Evolutionary conservation across 495 filamentous ascomycete genomes (phyloP).

Genomic region (Haplographium delicatum): DNA sequence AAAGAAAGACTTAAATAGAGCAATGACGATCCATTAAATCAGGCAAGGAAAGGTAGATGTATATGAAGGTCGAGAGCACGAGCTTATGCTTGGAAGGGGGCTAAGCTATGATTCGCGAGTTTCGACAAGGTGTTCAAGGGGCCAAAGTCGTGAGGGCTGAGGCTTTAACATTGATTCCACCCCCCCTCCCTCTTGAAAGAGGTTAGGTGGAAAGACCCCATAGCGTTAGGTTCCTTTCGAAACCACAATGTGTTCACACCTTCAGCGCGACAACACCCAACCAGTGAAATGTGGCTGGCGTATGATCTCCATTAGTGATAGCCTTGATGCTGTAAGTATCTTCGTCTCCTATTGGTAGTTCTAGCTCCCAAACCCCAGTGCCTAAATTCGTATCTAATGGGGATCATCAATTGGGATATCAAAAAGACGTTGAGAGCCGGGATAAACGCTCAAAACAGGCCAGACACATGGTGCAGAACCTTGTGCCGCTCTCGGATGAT

Average conservation of each 20-base stretch:
- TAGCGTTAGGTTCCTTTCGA: background rate
- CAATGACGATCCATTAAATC: conserved; percentile 9
- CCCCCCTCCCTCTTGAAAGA: conserved; percentile 14
- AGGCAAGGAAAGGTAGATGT: conserved; percentile 16
- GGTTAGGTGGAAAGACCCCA: conserved; percentile 1
- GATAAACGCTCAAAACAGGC: conserved; percentile 6
- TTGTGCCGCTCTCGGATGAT: conserved; percentile 14
- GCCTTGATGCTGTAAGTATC: background rate
- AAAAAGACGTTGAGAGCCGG: conserved; percentile 20
- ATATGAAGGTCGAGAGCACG: conserved; percentile 21
- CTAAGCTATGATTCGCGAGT: conserved; percentile 23
- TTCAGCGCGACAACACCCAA: conserved; percentile 14
- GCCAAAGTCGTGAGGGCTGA: conserved; percentile 11
- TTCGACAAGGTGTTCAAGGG: conserved; percentile 13
- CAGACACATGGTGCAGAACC: conserved; percentile 1
- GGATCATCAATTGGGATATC: conserved; percentile 23
- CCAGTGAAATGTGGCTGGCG: conserved; percentile 25
- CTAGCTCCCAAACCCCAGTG: conserved; percentile 1
- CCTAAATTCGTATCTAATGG: conserved; percentile 26
- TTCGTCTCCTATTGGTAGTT: conserved; percentile 15
- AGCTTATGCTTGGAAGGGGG: conserved; percentile 17
- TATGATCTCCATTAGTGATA: conserved; percentile 26
- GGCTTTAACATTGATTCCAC: conserved; percentile 21
- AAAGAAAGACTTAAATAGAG: conserved; percentile 10
- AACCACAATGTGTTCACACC: conserved; percentile 7